phyloP scores from a whole-genome alignment of 495 filamentous ascomycete genomes.

The Letharia lupina region DNA sequence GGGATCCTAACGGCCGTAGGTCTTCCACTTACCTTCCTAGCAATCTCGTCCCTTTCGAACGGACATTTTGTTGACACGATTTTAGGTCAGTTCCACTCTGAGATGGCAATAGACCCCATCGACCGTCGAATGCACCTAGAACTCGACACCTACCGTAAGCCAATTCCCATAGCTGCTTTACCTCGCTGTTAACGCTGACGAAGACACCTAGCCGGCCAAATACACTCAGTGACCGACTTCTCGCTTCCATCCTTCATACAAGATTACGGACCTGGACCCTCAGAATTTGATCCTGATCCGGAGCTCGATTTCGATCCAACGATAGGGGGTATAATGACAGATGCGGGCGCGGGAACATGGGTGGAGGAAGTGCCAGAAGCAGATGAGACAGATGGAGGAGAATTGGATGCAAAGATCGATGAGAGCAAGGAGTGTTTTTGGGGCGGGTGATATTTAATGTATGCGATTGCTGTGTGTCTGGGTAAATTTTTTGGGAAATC shows the following conservation, averaged over 20 bases:
- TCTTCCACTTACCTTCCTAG: neutral
- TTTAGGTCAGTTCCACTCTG: neutral
- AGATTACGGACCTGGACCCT: neutral
- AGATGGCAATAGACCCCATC: neutral
- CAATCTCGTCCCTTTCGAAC: rapidly evolving
- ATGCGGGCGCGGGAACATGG: neutral
- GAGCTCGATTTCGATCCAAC: neutral
- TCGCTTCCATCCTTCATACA: neutral
- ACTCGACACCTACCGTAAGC: neutral
- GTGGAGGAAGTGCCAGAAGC: neutral
- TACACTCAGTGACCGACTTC: neutral
- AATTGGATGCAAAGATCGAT: neutral
- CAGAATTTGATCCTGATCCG: neutral
- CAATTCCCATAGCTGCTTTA: neutral
- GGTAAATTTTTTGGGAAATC: neutral
- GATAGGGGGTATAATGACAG: neutral
- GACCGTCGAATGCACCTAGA: neutral
- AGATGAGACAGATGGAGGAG: neutral
- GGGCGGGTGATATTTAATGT: neutral
- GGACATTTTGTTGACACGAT: neutral
- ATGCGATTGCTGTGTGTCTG: neutral
- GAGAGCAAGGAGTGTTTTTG: neutral
- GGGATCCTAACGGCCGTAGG: neutral
- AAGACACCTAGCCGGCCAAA: neutral
- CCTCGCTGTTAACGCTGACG: neutral